Percentiles rank a stretch among this genome's conserved stretches.
These are phyloP conservation scores for Kwoniella europaea DNA, from an alignment of 768 basidiomycete genomes.

Conservation along the genomic window DNA sequence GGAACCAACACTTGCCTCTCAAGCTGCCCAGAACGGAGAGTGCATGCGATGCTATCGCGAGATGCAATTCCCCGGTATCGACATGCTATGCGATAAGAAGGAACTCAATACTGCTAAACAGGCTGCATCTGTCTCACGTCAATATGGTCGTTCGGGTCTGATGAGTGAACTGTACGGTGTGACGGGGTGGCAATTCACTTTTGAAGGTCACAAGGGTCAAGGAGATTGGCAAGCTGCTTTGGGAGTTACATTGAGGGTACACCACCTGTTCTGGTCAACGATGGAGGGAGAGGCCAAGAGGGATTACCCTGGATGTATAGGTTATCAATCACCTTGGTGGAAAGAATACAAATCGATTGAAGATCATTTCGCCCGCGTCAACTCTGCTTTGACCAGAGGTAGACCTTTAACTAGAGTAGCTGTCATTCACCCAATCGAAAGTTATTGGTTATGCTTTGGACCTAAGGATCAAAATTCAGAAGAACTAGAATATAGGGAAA, in stretches of 20 bases:
- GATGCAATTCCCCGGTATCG: slow-evolving; percentile 47
- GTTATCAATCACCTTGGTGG: slow-evolving; percentile 47
- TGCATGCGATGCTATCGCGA: slow-evolving; percentile 45
- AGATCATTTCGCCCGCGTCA: slow-evolving; percentile 44
- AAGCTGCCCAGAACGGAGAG: slow-evolving; percentile 39
- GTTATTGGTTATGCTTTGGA: slow-evolving; percentile 45
- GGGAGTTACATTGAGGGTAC: slow-evolving; percentile 43
- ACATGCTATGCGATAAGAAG: slow-evolving; percentile 41
- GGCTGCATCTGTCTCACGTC: slow-evolving; percentile 36
- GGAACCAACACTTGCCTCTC: slow-evolving; percentile 36
- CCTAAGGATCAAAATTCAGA: slow-evolving; percentile 36
- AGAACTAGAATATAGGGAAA: slow-evolving; percentile 35
- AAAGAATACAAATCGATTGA: slow-evolving; percentile 44
- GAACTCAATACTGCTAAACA: slow-evolving; percentile 50
- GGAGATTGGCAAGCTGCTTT: slow-evolving; percentile 52
- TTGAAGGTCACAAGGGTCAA: slow-evolving; percentile 46
- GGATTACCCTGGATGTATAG: slow-evolving; percentile 47
- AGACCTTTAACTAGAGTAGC: slow-evolving; percentile 39
- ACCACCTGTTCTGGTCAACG: slow-evolving; percentile 37
- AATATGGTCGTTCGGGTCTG: slow-evolving; percentile 35
- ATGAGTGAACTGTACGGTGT: slow-evolving; percentile 47
- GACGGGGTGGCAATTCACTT: slow-evolving; percentile 41
- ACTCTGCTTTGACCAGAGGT: slow-evolving; percentile 38
- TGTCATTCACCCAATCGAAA: slow-evolving; percentile 50
- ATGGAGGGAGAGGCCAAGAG: slow-evolving; percentile 47